These are phyloP conservation scores for Solanum chiquidenum DNA, from an alignment of 257 asterid genomes.

Conservation along the genomic window DNA sequence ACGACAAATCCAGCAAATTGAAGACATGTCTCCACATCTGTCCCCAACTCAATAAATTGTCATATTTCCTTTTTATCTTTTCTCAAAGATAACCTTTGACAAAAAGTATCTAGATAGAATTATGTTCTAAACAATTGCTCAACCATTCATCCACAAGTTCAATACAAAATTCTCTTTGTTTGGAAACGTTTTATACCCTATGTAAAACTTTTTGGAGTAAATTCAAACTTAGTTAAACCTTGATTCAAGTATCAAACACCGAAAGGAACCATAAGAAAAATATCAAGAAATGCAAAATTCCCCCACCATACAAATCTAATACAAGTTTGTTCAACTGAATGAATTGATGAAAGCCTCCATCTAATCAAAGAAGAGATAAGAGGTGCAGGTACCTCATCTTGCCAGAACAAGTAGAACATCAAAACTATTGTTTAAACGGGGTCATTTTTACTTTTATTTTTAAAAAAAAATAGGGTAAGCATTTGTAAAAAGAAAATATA, in stretches of 20 bases:
- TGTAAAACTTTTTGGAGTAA: background rate
- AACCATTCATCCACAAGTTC: background rate
- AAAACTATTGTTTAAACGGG: background rate
- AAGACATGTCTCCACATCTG: background rate
- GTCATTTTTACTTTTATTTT: background rate
- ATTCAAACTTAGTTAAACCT: background rate
- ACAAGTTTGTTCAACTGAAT: background rate
- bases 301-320: background rate
- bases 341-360: background rate
- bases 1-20: background rate
- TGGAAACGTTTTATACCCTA: background rate
- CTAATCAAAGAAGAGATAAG: background rate
- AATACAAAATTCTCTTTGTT: background rate
- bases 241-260: background rate
- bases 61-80: background rate
- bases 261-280: background rate
- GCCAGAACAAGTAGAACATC: background rate
- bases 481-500: too few relatives aligned
- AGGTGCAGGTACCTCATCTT: background rate
- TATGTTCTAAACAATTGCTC: background rate
- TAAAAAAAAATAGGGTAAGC: background rate
- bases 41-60: background rate
- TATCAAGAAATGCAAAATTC: background rate
- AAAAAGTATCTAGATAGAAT: background rate
- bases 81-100: background rate